Evolutionary conservation across 2,329 filamentous ascomycete species (phyloP).

Genomic region (Penicillium nordicum): DNA sequence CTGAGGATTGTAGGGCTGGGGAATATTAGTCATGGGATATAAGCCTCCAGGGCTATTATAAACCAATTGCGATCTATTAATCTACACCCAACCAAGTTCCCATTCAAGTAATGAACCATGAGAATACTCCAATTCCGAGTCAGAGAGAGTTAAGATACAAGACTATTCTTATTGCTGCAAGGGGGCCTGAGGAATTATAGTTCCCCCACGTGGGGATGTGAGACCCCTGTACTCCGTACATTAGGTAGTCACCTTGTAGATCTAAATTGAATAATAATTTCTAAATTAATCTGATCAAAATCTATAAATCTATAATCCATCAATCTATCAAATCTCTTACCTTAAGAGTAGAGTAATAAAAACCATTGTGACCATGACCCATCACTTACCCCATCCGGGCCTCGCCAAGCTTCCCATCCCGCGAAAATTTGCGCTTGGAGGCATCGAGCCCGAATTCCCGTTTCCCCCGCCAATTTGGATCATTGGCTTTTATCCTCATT

Average conservation of each 20-base stretch:
- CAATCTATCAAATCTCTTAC: no score
- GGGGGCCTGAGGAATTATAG: not conserved
- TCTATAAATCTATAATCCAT: no score
- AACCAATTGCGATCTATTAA: not conserved
- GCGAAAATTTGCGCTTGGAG: conserved; percentile 20
- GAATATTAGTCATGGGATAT: no score
- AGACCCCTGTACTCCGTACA: not conserved
- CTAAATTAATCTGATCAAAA: no score
- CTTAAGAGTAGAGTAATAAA: no score
- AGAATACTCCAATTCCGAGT: not conserved
- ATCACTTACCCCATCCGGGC: conserved; percentile 7
- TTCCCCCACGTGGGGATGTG: not conserved
- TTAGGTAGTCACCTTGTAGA: not conserved
- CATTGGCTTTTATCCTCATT: conserved; percentile 9
- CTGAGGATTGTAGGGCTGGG: no score
- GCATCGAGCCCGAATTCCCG: conserved; percentile 5
- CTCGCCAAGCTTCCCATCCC: conserved; percentile 20
- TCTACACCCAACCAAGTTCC: not conserved
- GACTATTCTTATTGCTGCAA: not conserved
- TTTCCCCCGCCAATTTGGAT: conserved; percentile 17
- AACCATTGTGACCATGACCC: not conserved
- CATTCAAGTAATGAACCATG: not conserved
- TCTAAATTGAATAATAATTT: not conserved
- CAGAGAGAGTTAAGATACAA: no score
- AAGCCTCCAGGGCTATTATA: not conserved